phyloP scores from a whole-genome alignment of 164 flowering plant genomes.

The grape (Vitis vinifera) region DNA sequence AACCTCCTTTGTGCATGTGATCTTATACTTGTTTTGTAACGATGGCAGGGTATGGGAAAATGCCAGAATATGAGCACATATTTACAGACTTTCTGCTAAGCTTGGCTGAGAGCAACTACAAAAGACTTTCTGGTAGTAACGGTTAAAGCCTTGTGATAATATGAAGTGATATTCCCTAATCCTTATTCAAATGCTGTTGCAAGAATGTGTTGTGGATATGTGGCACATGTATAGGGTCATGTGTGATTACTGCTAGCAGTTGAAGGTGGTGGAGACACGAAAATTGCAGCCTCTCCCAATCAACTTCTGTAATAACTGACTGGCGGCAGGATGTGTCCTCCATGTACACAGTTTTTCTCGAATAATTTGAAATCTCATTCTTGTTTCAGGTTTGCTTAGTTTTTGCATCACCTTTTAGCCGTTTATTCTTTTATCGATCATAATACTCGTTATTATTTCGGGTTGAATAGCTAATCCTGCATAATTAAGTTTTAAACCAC shows the following conservation, averaged over 20 bases:
- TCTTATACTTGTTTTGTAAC: neutral
- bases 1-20: no score
- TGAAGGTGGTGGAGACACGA: slow-evolving; percentile 4
- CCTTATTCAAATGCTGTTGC: no score
- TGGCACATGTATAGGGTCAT: slow-evolving; percentile 3
- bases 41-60: slow-evolving; percentile 58
- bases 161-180: neutral
- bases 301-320: slow-evolving; percentile 12
- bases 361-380: neutral
- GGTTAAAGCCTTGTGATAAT: slow-evolving; percentile 7
- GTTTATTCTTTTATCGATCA: no score
- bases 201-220: no score
- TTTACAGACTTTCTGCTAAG: slow-evolving; percentile 80
- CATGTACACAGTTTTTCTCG: slow-evolving; percentile 4
- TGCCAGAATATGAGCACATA: slow-evolving; percentile 88
- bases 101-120: slow-evolving; percentile 53
- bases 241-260: slow-evolving; percentile 9
- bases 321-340: slow-evolving; percentile 3
- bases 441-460: no score
- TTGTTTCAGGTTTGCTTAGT: neutral
- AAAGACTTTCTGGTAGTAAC: slow-evolving; percentile 24
- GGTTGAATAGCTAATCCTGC: no score
- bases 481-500: no score
- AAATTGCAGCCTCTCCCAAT: neutral
- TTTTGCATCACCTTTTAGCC: neutral